A percentile compares a stretch with the other conserved stretches of the same genome.
Evolutionary conservation across 2,329 filamentous ascomycete genomes (phyloP).

Genomic region (Stachybotrys chartarum): DNA sequence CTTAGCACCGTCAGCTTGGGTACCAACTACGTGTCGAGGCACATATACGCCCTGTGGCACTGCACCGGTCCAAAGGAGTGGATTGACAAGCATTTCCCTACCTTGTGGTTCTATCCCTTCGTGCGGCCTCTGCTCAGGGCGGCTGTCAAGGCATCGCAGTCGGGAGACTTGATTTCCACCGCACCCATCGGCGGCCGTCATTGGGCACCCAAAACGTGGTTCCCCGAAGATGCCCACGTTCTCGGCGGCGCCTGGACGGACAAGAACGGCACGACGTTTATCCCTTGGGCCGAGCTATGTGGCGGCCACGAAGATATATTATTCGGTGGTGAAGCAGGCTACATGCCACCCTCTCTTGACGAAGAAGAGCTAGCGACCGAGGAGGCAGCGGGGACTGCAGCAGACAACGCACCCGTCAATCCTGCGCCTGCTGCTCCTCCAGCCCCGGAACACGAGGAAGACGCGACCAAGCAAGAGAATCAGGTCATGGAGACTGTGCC

Average conservation of each 20-base stretch:
- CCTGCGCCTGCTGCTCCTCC: too few relatives aligned
- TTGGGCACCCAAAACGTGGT: slow-evolving; percentile 7
- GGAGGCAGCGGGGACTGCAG: background rate
- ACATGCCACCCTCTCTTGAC: background rate
- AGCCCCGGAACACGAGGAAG: background rate
- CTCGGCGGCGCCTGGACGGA: slow-evolving; percentile 12
- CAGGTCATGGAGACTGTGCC: background rate
- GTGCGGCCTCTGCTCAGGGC: slow-evolving; percentile 5
- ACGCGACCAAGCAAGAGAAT: background rate
- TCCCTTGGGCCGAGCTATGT: slow-evolving; percentile 20
- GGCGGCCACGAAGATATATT: slow-evolving; percentile 12
- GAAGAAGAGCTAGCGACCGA: background rate
- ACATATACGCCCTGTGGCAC: slow-evolving; percentile 10
- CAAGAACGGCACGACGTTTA: slow-evolving; percentile 12
- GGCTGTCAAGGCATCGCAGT: slow-evolving; percentile 4
- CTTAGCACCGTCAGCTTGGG: slow-evolving; percentile 23
- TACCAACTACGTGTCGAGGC: slow-evolving; percentile 23
- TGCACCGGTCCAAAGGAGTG: slow-evolving; percentile 8
- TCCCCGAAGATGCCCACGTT: slow-evolving; percentile 9
- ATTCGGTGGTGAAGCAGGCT: slow-evolving; percentile 12
- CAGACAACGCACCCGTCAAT: background rate
- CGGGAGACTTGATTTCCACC: slow-evolving; percentile 1
- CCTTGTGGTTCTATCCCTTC: slow-evolving; percentile 10
- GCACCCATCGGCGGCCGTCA: slow-evolving; percentile 6
- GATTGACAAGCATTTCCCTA: slow-evolving; percentile 8